Evolutionary conservation across 2,329 filamentous ascomycete genomes (phyloP).

Genomic region (Aspergillus fischeri): DNA sequence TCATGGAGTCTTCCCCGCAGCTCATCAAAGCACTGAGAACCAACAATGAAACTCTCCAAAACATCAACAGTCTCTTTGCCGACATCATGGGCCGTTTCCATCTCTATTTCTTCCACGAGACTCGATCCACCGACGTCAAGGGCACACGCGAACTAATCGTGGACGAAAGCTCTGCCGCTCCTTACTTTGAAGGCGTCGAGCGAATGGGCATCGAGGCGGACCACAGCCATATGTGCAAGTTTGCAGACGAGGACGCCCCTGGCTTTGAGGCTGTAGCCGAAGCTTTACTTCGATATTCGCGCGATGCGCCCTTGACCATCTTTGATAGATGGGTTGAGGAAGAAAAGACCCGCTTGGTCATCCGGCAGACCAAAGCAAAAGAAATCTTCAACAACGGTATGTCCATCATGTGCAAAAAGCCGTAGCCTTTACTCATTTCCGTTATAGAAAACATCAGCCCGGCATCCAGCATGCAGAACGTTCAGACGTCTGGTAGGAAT

Average conservation of each 20-base stretch:
- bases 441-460: neutral
- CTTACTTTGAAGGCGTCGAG: constrained; percentile 64
- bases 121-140: constrained; percentile 65
- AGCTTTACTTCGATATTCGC: constrained; percentile 43
- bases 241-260: constrained; percentile 58
- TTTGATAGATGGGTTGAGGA: constrained; percentile 58
- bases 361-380: constrained; percentile 33
- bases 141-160: constrained; percentile 63
- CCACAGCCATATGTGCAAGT: constrained; percentile 71
- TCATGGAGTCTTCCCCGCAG: constrained; percentile 64
- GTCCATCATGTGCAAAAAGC: constrained; percentile 11
- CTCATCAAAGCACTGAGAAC: constrained; percentile 67
- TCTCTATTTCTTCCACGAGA: constrained; percentile 74
- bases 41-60: constrained; percentile 69
- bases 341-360: constrained; percentile 37
- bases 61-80: constrained; percentile 69
- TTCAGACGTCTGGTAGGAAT: constrained; percentile 29
- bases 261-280: constrained; percentile 58
- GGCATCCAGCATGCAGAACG: constrained; percentile 22
- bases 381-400: constrained; percentile 36
- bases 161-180: constrained; percentile 65
- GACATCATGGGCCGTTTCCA: constrained; percentile 67
- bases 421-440: constrained; percentile 2
- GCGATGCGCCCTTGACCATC: constrained; percentile 54
- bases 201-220: constrained; percentile 71